A percentile compares a stretch with the other conserved stretches of the same genome.
phyloP scores from a whole-genome alignment of 148 eudicot species.

The Bassia scoparia region DNA sequence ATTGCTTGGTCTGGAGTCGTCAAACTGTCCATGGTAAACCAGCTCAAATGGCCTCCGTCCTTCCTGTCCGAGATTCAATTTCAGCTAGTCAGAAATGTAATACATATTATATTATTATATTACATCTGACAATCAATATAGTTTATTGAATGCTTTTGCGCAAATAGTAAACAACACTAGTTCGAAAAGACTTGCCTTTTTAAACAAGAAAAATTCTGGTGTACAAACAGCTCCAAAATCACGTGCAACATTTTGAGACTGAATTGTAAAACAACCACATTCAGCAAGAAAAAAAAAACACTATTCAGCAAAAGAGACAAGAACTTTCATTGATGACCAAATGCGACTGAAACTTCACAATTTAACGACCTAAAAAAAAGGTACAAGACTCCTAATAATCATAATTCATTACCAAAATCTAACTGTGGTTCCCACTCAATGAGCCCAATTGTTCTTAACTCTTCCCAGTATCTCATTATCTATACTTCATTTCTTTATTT shows the following conservation, averaged over 20 bases:
- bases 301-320: neutral
- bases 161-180: neutral
- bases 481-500: too few relatives aligned
- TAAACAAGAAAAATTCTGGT: slow-evolving; percentile 86
- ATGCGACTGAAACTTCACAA: too few relatives aligned
- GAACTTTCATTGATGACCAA: neutral
- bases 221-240: slow-evolving; percentile 96
- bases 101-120: neutral
- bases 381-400: too few relatives aligned
- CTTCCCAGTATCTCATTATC: too few relatives aligned
- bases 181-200: slow-evolving; percentile 53
- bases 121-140: neutral
- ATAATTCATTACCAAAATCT: too few relatives aligned
- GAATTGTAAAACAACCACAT: slow-evolving; percentile 29
- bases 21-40: slow-evolving; percentile 96
- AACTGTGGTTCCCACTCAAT: too few relatives aligned
- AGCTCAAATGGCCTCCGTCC: slow-evolving; percentile 94
- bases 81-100: neutral
- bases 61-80: slow-evolving; percentile 39
- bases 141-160: neutral
- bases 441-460: too few relatives aligned
- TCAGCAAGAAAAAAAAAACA: too few relatives aligned
- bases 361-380: too few relatives aligned
- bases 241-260: slow-evolving; percentile 92
- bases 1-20: slow-evolving; percentile 85